Conservation (phyloP, 2,329 filamentous ascomycete species). For the Claviceps citrina region DNA sequence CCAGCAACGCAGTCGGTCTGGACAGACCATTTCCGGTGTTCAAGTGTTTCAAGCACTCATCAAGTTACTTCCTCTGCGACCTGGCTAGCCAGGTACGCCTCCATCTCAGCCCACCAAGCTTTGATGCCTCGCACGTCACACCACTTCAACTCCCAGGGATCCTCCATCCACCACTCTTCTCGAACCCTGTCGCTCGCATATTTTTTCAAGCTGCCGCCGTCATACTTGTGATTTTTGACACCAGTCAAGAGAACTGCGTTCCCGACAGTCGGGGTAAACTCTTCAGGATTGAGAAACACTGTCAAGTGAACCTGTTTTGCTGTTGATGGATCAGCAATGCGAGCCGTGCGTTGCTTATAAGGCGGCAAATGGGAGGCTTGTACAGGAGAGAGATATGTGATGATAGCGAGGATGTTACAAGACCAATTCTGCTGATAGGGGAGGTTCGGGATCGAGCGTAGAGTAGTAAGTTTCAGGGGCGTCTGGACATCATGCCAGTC, state of each 20-base stretch:
- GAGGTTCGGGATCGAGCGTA: slow-evolving; percentile 33
- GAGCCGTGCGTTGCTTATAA: slow-evolving; percentile 34
- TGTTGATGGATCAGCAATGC: slow-evolving; percentile 36
- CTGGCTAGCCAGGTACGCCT: slow-evolving; percentile 8
- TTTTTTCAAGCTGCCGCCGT: slow-evolving; percentile 30
- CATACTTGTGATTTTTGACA: slow-evolving; percentile 42
- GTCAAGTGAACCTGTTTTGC: slow-evolving; percentile 37
- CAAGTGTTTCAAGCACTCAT: not conserved
- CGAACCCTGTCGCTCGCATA: slow-evolving; percentile 26
- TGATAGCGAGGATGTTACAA: slow-evolving; percentile 37
- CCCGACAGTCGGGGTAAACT: slow-evolving; percentile 31
- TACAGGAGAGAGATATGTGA: slow-evolving; percentile 30
- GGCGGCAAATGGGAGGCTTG: slow-evolving; percentile 35
- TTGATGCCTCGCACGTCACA: slow-evolving; percentile 31
- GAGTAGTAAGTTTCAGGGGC: slow-evolving; percentile 35
- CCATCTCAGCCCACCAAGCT: slow-evolving; percentile 27
- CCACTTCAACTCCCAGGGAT: slow-evolving; percentile 31
- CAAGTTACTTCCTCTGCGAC: slow-evolving; percentile 3
- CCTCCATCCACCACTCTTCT: slow-evolving; percentile 35
- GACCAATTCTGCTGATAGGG: slow-evolving; percentile 44
- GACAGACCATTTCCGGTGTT: not conserved
- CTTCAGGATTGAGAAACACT: slow-evolving; percentile 36
- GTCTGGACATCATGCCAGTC: slow-evolving; percentile 25
- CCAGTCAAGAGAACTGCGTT: slow-evolving; percentile 36
- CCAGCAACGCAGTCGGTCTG: slow-evolving; percentile 20